Evolutionary conservation across 2,329 filamentous ascomycete genomes (phyloP).

Genomic region (Hypoxylon rubiginosum): DNA sequence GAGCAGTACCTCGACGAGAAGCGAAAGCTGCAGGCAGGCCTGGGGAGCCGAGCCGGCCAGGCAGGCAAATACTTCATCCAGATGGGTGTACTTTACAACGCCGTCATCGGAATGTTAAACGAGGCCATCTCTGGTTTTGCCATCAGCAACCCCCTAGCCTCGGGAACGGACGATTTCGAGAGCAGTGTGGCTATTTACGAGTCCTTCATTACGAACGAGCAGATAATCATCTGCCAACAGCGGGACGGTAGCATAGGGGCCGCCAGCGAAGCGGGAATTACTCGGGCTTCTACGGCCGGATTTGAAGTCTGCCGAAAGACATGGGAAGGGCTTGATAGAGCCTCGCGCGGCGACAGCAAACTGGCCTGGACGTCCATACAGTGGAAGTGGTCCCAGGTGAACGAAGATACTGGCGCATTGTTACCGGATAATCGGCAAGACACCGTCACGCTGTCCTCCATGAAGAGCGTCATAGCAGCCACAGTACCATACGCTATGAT

Average conservation of each 20-base stretch:
- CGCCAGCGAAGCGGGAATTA: slow-evolving; percentile 1
- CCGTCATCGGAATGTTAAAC: not conserved
- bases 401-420: slow-evolving; percentile 1
- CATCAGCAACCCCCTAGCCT: slow-evolving; percentile 1
- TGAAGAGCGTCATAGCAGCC: slow-evolving; percentile 5
- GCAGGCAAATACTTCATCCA: slow-evolving; percentile 8
- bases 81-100: slow-evolving; percentile 3
- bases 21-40: not conserved
- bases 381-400: slow-evolving; percentile 8
- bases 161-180: slow-evolving; percentile 4
- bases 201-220: slow-evolving; percentile 8
- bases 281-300: slow-evolving; percentile 4
- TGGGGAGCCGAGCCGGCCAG: slow-evolving; percentile 4
- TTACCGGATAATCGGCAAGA: slow-evolving; percentile 2
- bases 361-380: slow-evolving; percentile 6
- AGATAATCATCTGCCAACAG: slow-evolving; percentile 4
- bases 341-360: not conserved
- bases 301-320: slow-evolving; percentile 7
- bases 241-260: slow-evolving; percentile 4
- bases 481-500: slow-evolving; percentile 3
- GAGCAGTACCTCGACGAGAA: slow-evolving; percentile 6
- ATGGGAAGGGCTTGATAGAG: not conserved
- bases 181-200: slow-evolving; percentile 7
- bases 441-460: slow-evolving; percentile 2
- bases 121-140: not conserved